Evolutionary conservation across 1,284 basidiomycete genomes (phyloP), one percentile per base, ranked within the genome.

Genomic region (Schizopora paradoxa): DNA sequence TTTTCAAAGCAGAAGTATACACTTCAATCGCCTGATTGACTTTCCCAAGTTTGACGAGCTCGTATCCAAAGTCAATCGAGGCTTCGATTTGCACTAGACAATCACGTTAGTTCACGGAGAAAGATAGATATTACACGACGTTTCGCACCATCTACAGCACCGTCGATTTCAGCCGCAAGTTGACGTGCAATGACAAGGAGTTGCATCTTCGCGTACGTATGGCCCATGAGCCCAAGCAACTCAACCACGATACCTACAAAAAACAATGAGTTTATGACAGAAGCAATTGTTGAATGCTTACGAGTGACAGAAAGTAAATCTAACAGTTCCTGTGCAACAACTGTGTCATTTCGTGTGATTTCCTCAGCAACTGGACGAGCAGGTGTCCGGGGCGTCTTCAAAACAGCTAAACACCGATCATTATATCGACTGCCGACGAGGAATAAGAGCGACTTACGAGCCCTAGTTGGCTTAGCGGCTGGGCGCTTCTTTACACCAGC

Each of bases 21-120:
- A 91, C 72, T 1, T 65, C 61, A 0, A 67, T 68, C 0, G 90
- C 89, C 32, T 83, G 76, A 37, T 75, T 74, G 0, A 69, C 64
- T 61, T 86, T 89, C 2, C 92, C 91, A 1, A 95, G 72, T 36
- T 74, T 76, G 28, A 82, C 66, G 56, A 91, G 91, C 57, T 91
- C 86, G 37, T 79, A 71, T 0, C 85, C 91, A 2, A 94, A 73
- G 25, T 82, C 77, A 1, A 82, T 66, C 1, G 85, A 89, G 1
- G 78, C 66, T 1, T 66, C 62, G 6, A 89, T 68, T 55, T 82
- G 88, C 4, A 69, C 91, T 91, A 56, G 33, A 11, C 36, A 29
- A 7, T 28, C 19, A 40, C 14, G 16, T 31, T 22, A 36, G 21
- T 41, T 25, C 21, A 31, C 6, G 23, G 6, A 10, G 18, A 38